Conservation (phyloP, 768 basidiomycete genomes). For the Pisolithus orientalis region DNA sequence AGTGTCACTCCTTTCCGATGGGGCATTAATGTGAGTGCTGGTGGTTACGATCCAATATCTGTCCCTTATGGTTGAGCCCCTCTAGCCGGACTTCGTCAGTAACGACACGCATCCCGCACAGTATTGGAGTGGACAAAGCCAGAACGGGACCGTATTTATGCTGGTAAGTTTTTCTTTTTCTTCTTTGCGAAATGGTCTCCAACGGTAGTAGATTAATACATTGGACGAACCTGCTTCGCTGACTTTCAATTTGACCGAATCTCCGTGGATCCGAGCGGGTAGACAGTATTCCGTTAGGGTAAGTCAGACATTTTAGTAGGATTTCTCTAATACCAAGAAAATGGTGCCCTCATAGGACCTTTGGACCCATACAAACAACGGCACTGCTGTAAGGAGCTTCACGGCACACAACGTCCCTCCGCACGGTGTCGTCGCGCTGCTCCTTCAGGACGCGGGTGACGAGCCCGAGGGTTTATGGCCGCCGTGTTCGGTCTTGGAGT, state of each 20-base stretch:
- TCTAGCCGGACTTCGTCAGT: conserved; percentile 32
- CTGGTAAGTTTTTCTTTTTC: conserved; percentile 35
- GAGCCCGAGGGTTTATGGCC: conserved; percentile 56
- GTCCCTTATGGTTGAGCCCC: not conserved
- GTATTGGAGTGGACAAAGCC: conserved; percentile 62
- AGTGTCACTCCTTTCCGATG: conserved; percentile 63
- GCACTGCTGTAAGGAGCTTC: conserved; percentile 56
- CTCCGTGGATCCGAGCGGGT: conserved; percentile 66
- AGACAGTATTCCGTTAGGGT: conserved; percentile 61
- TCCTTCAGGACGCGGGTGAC: conserved; percentile 60
- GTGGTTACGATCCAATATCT: not conserved
- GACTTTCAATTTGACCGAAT: conserved; percentile 61
- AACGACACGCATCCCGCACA: conserved; percentile 53
- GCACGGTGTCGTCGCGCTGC: conserved; percentile 63
- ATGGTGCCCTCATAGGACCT: conserved; percentile 42
- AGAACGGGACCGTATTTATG: conserved; percentile 65
- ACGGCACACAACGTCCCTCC: conserved; percentile 48
- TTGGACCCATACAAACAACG: conserved; percentile 68
- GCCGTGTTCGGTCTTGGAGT: conserved; percentile 48
- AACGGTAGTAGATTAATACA: conserved; percentile 48
- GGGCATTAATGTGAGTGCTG: conserved; percentile 51
- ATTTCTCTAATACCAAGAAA: not conserved
- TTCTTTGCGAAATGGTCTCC: not conserved
- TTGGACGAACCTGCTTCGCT: conserved; percentile 49
- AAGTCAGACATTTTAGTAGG: conserved; percentile 11